Percentiles rank a stretch among this genome's conserved stretches.
These are phyloP conservation scores for Candida qinlingensis DNA, from an alignment of 805 yeast species.

Conservation along the genomic window DNA sequence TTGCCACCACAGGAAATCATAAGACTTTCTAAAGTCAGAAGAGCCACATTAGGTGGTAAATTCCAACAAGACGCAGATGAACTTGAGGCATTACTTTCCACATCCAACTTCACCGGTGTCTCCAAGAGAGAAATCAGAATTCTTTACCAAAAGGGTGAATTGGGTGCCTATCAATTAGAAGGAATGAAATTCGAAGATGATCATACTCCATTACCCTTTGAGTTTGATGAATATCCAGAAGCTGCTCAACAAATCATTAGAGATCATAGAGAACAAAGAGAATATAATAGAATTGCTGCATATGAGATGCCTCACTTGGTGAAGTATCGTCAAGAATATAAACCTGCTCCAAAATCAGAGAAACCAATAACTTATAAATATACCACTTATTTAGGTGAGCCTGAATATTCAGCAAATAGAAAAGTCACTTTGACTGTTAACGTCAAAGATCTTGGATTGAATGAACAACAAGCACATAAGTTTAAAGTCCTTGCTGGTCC, in stretches of 20 bases:
- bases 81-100: conserved; percentile 49
- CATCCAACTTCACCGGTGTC: conserved; percentile 39
- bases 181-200: conserved; percentile 31
- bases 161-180: conserved; percentile 35
- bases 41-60: conserved; percentile 44
- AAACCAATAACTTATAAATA: conserved; percentile 63
- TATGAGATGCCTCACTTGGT: conserved; percentile 86
- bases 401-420: conserved; percentile 47
- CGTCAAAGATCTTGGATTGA: conserved; percentile 49
- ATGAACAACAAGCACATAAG: conserved; percentile 56
- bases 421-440: conserved; percentile 60
- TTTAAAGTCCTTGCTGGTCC: conserved; percentile 74
- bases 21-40: conserved; percentile 55
- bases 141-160: conserved; percentile 37
- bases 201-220: conserved; percentile 37
- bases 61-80: conserved; percentile 49
- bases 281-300: conserved; percentile 78
- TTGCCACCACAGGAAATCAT: conserved; percentile 59
- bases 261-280: conserved; percentile 69
- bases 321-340: conserved; percentile 67
- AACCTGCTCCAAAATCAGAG: conserved; percentile 33
- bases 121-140: conserved; percentile 27
- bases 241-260: conserved; percentile 67
- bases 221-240: conserved; percentile 62
- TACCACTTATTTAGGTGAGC: conserved; percentile 69